Evolutionary conservation across 306 rosid species (phyloP), one percentile per base, ranked within the genome.

Genomic region (Prunus persica): DNA sequence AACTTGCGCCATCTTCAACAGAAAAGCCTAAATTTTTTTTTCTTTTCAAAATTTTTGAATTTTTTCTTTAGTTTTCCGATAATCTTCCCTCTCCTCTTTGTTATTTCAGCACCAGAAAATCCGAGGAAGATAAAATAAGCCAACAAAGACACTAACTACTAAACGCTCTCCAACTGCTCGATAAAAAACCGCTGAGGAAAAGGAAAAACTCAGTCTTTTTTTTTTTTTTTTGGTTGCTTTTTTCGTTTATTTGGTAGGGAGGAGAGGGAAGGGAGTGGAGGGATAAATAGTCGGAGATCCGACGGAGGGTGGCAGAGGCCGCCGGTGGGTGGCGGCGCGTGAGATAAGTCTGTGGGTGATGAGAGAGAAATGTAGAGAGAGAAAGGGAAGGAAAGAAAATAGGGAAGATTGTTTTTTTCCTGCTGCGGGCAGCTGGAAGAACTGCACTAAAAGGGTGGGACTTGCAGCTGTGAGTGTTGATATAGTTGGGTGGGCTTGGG

Each of bases 31-130:
- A 7, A 50, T 67, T 75, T 52, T 15, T 77, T 77, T 52, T 11
- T 56, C 10, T 22, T 22, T 32, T 67, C 47, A 2, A 3, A 9
- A 24, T 72, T 76, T 65, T 61, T 18, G 27, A 20, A 25, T 11
- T 57, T 24, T 15, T 4, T 3, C 64, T 57, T 32, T 32, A 28
- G 65, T 20, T 52, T 45, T 67, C 13, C 11, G 32, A 66, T n/a
- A 54, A 34, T 87, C 96, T 88, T 90, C 97, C 97, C 99, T 87
- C 99, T 91, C 99, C 97, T 93, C 99, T 82, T 67, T 69, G 82
- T 88, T 91, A 91, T 90, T 38, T 86, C 38, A 8, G 72, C 81
- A 78, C 47, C 74, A 66, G 16, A 69, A 50, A 75, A 87, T 80
- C 88, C 87, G 81, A 88, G 91, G 82, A 77, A 81, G 86, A 84